Conservation (phyloP, 1,284 basidiomycete genomes). For the Grifola frondosa region DNA sequence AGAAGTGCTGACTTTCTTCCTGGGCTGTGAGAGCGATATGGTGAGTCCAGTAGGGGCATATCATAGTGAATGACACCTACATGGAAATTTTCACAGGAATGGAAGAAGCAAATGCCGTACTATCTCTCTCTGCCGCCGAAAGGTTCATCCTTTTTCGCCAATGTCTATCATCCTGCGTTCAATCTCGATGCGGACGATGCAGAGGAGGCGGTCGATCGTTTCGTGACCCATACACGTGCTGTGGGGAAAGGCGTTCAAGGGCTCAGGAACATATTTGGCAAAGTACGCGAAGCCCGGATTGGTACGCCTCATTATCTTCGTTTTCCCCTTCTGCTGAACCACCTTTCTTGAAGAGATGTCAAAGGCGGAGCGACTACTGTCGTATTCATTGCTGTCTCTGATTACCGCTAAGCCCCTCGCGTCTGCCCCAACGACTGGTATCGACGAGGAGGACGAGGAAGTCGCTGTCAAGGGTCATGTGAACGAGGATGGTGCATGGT, state of each 20-base stretch:
- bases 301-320: slow-evolving; percentile 60
- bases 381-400: slow-evolving; percentile 67
- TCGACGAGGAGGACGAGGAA: slow-evolving; percentile 48
- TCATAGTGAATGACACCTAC: neutral
- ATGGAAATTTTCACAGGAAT: slow-evolving; percentile 55
- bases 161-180: slow-evolving; percentile 81
- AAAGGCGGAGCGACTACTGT: slow-evolving; percentile 66
- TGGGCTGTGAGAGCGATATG: slow-evolving; percentile 69
- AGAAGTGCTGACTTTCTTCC: slow-evolving; percentile 80
- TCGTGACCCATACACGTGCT: slow-evolving; percentile 62
- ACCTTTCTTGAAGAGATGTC: slow-evolving; percentile 58
- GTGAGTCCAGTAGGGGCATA: slow-evolving; percentile 40
- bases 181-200: slow-evolving; percentile 77
- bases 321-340: neutral
- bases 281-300: slow-evolving; percentile 61
- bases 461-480: slow-evolving; percentile 50
- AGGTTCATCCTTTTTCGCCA: slow-evolving; percentile 73
- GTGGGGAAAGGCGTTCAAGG: slow-evolving; percentile 69
- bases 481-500: slow-evolving; percentile 81
- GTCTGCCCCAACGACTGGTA: slow-evolving; percentile 44
- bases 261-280: slow-evolving; percentile 59
- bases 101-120: slow-evolving; percentile 63
- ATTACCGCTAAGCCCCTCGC: slow-evolving; percentile 66
- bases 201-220: slow-evolving; percentile 53
- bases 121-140: slow-evolving; percentile 60